A percentile compares a stretch with the other conserved stretches of the same genome.
Evolutionary conservation across 805 yeast species (phyloP).

Genomic region (Tetrapisispora phaffii): DNA sequence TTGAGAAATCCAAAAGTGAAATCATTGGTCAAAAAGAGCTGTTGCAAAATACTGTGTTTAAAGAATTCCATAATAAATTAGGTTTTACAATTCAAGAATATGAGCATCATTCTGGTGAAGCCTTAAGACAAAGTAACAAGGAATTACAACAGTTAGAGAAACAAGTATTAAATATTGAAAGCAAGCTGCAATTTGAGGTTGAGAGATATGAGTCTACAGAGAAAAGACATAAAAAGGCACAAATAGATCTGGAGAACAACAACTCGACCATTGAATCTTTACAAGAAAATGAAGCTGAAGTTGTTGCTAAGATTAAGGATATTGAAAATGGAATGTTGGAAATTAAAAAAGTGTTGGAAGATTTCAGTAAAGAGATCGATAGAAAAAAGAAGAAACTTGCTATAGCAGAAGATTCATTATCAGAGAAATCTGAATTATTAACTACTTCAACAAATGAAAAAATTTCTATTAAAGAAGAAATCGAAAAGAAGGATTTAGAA

Average conservation of each 20-base stretch:
- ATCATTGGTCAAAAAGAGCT: slow-evolving; percentile 21
- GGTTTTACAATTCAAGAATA: slow-evolving; percentile 57
- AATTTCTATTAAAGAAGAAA: slow-evolving; percentile 39
- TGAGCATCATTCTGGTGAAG: slow-evolving; percentile 57
- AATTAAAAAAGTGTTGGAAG: slow-evolving; percentile 28
- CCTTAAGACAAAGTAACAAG: slow-evolving; percentile 44
- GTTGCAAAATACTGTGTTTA: slow-evolving; percentile 39
- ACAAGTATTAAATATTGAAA: slow-evolving; percentile 51
- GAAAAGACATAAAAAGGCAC: slow-evolving; percentile 36
- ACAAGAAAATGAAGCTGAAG: slow-evolving; percentile 26
- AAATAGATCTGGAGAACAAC: slow-evolving; percentile 31
- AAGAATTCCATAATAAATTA: slow-evolving; percentile 44
- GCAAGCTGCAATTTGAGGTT: slow-evolving; percentile 53
- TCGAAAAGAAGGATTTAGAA: slow-evolving; percentile 45
- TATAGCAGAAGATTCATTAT: slow-evolving; percentile 40
- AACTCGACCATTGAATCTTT: slow-evolving; percentile 29
- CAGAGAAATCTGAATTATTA: slow-evolving; percentile 27
- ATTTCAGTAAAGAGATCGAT: slow-evolving; percentile 34
- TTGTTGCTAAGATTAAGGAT: slow-evolving; percentile 3
- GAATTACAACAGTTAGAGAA: slow-evolving; percentile 53
- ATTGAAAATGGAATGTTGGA: not conserved
- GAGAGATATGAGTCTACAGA: slow-evolving; percentile 47
- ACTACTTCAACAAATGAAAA: slow-evolving; percentile 29
- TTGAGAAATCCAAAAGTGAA: slow-evolving; percentile 18
- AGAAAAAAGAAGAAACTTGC: slow-evolving; percentile 29